Percentiles rank a stretch among this genome's conserved stretches.
Evolutionary conservation across 345 rosid genomes (phyloP).

Genomic region (Fremontodendron californicum): DNA sequence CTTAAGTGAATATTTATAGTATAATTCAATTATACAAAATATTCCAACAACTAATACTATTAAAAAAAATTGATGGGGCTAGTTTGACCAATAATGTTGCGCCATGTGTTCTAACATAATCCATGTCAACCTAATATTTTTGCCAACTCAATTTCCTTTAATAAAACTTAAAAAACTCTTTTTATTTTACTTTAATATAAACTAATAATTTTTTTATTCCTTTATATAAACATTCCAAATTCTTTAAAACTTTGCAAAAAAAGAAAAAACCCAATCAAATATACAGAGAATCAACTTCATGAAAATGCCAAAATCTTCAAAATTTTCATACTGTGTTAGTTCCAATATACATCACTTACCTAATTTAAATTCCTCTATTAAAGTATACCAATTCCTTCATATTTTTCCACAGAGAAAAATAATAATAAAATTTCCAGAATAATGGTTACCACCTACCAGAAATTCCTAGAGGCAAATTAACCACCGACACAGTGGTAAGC

Average conservation of each 20-base stretch:
- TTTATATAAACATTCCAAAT: not conserved
- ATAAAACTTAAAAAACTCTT: too few species aligned
- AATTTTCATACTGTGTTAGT: not conserved
- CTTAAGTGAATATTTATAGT: too few species aligned
- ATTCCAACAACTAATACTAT: too few species aligned
- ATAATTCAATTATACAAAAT: too few species aligned
- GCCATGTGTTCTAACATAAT: too few species aligned
- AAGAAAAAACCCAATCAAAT: not conserved
- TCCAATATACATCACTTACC: not conserved
- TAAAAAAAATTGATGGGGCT: too few species aligned
- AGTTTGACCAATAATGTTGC: too few species aligned
- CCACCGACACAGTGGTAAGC: constrained; percentile 64
- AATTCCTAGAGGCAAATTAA: constrained; percentile 53
- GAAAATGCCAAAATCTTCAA: not conserved
- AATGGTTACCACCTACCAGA: constrained; percentile 33
- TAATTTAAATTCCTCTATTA: not conserved
- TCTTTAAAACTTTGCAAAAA: not conserved
- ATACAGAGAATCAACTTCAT: not conserved
- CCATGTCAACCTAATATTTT: too few species aligned
- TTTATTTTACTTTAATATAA: too few species aligned
- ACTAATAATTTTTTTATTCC: too few species aligned
- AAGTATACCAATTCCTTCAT: not conserved
- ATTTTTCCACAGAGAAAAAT: not conserved
- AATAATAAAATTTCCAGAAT: not conserved
- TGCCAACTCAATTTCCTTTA: too few species aligned